Evolutionary conservation across 768 basidiomycete genomes (phyloP).

Genomic region (Dioszegia aurantiaca): DNA sequence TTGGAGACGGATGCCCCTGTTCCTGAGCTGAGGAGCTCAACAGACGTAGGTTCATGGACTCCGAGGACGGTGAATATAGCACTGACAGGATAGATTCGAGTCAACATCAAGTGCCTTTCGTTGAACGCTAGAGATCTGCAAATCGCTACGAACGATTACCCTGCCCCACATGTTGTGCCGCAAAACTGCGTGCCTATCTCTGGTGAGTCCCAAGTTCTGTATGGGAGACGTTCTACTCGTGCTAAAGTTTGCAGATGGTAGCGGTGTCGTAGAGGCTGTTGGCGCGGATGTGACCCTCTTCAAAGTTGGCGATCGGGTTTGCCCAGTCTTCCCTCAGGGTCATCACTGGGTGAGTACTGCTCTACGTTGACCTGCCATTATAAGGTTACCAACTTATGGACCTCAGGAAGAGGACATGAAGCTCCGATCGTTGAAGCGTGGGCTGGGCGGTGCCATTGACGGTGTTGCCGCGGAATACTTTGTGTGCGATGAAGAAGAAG

Average conservation of each 20-base stretch:
- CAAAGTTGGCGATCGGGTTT: constrained; percentile 43
- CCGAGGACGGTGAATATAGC: background rate
- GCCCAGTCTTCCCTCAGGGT: constrained; percentile 37
- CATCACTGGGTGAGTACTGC: constrained; percentile 41
- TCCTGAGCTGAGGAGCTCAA: constrained; percentile 26
- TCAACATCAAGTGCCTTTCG: constrained; percentile 47
- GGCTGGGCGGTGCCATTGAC: constrained; percentile 43
- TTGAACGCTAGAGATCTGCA: constrained; percentile 50
- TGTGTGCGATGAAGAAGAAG: constrained; percentile 42
- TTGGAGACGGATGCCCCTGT: constrained; percentile 26
- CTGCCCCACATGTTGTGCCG: constrained; percentile 42
- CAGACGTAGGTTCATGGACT: constrained; percentile 19
- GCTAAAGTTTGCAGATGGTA: constrained; percentile 25
- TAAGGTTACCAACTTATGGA: background rate
- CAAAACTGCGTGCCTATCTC: constrained; percentile 38
- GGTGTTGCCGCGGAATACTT: constrained; percentile 46
- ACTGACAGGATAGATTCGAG: constrained; percentile 30
- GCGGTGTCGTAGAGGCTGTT: constrained; percentile 38
- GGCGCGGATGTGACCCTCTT: constrained; percentile 36
- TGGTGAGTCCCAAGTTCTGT: constrained; percentile 18
- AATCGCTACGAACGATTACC: constrained; percentile 44
- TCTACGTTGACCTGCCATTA: too few relatives aligned
- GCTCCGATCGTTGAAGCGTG: constrained; percentile 28
- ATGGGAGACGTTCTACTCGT: too few relatives aligned
- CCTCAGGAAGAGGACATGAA: constrained; percentile 42